Evolutionary conservation across 495 filamentous ascomycete genomes (phyloP), one percentile per base, ranked within the genome.

Genomic region (Podospora didyma): DNA sequence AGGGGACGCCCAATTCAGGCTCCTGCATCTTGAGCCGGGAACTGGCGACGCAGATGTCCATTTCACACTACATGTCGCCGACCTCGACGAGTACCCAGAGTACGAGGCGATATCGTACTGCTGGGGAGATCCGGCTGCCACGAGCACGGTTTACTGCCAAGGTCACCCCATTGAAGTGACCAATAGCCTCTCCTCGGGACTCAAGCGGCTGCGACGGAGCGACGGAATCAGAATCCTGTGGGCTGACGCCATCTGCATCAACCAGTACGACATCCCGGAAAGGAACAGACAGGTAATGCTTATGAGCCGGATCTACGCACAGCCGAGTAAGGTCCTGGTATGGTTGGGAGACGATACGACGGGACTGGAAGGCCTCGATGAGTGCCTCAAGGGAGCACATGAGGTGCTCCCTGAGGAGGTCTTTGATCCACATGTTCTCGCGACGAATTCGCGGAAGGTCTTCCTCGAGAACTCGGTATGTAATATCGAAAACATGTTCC

Each of bases 161-260:
- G 63, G 52, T 1, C 24, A 54, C 26, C 16, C 12, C 9, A 54
- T 74, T 9, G 28, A 22, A 0, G 58, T 73, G 20, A 64, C 64
- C 16, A 57, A 45, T 1, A 72, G 64, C 14, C 58, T 75, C 4
- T 54, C 60, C 41, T 50, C 54, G 9, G 70, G 62, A 9, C 63
- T 75, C 1, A 49, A 31, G 5, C 50, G 63, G 21, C 57, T 75
- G 9, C 68, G 73, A 19, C 34, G 59, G 49, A 23, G 44, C 4
- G 53, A 68, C 11, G 55, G 47, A 19, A 31, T 50, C 37, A 61
- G 70, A 11, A 44, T 52, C 1, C 54, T 75, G 0, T 74, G 72
- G 71, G 62, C 66, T 22, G 73, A 75, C 46, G 64, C 72, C 0
- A 63, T 76, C 17, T 77, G 73, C 56, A 74, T 77, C 48, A 59